A percentile compares a stretch with the other conserved stretches of the same genome.
Conservation (phyloP, 2,329 filamentous ascomycete species). For the Xylaria polymorpha region DNA sequence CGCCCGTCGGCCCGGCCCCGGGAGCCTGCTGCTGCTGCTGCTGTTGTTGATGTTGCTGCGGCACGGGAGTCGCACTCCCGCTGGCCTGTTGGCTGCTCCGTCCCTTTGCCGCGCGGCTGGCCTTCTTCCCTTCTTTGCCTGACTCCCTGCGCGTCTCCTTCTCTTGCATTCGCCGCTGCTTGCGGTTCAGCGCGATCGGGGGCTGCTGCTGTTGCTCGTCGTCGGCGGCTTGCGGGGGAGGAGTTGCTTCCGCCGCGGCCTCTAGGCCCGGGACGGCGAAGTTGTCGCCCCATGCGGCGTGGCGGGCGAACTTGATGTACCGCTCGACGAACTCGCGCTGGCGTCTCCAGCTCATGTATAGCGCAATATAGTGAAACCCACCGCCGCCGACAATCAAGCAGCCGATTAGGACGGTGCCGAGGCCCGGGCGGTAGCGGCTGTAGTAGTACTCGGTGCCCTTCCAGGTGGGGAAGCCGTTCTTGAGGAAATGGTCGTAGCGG, state of each 20-base stretch:
- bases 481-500: slow-evolving; percentile 93
- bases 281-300: slow-evolving; percentile 90
- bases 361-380: slow-evolving; percentile 84
- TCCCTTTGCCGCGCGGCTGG: slow-evolving; percentile 50
- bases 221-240: slow-evolving; percentile 54
- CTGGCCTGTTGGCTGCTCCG: slow-evolving; percentile 54
- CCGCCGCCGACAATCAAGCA: slow-evolving; percentile 87
- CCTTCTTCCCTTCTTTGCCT: slow-evolving; percentile 63
- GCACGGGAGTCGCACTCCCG: slow-evolving; percentile 65
- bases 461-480: slow-evolving; percentile 95
- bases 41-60: slow-evolving; percentile 51
- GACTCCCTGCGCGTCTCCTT: slow-evolving; percentile 80
- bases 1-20: slow-evolving; percentile 72
- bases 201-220: slow-evolving; percentile 47
- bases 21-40: slow-evolving; percentile 54
- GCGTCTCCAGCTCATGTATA: slow-evolving; percentile 88
- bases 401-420: slow-evolving; percentile 85
- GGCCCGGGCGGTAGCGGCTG: slow-evolving; percentile 87
- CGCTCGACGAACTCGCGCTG: slow-evolving; percentile 91
- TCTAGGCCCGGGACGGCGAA: slow-evolving; percentile 76
- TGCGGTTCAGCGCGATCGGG: slow-evolving; percentile 77
- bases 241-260: slow-evolving; percentile 55
- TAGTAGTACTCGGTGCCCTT: slow-evolving; percentile 99
- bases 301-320: slow-evolving; percentile 89
- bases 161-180: slow-evolving; percentile 89